Conservation (phyloP, 192 early-diverging fungal genomes). For the Rhizophagus clarus region DNA sequence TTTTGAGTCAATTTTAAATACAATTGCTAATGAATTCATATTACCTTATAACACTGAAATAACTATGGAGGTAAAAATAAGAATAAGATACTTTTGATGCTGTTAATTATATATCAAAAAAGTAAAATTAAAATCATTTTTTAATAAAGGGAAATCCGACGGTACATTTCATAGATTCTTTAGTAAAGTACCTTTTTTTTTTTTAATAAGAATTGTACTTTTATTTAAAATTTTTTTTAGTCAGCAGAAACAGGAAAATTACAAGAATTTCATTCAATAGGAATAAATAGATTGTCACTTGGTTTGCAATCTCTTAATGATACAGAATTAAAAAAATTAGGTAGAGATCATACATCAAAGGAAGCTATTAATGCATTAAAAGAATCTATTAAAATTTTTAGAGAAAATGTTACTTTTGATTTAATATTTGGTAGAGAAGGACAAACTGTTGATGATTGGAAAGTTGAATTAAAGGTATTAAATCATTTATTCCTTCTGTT, state of each 20-base stretch:
- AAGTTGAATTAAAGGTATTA: slow-evolving; percentile 42
- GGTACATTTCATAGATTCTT: slow-evolving; percentile 32
- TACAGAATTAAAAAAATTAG: slow-evolving; percentile 40
- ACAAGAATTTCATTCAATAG: slow-evolving; percentile 39
- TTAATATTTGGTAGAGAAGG: slow-evolving; percentile 55
- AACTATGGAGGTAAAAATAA: slow-evolving; percentile 52
- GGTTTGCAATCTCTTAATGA: slow-evolving; percentile 57
- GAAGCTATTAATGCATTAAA: slow-evolving; percentile 46
- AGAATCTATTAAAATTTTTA: slow-evolving; percentile 47
- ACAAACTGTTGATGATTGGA: slow-evolving; percentile 49
- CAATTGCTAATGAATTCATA: slow-evolving; percentile 34
- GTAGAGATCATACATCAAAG: slow-evolving; percentile 49
- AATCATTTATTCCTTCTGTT: not conserved
- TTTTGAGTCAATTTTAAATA: slow-evolving; percentile 41
- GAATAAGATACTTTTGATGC: too few relatives aligned
- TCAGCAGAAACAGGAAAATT: slow-evolving; percentile 40
- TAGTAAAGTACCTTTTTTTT: not conserved
- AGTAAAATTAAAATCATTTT: not conserved
- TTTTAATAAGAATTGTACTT: not conserved
- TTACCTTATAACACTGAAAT: slow-evolving; percentile 46
- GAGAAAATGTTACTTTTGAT: slow-evolving; percentile 50
- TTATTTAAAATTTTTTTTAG: slow-evolving; percentile 19
- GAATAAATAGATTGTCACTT: slow-evolving; percentile 55
- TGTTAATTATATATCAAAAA: not conserved
- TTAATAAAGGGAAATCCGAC: slow-evolving; percentile 52